Conservation (phyloP, 495 filamentous ascomycete species). For the Trichoderma orchidacearum region DNA sequence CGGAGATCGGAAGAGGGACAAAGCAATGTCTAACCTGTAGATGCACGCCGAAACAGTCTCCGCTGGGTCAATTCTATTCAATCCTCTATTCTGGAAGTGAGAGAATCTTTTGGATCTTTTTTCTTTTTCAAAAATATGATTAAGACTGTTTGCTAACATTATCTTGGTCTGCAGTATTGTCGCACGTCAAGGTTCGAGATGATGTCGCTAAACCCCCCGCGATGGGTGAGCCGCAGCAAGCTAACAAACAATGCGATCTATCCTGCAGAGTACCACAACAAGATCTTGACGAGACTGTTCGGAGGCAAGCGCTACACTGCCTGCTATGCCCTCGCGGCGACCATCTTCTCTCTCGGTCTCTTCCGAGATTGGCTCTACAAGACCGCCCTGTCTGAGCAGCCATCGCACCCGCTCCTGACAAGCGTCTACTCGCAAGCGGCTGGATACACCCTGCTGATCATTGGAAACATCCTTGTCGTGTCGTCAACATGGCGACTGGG, state of each 20-base stretch:
- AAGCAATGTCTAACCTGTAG: background rate
- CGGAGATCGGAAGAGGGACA: conserved; percentile 3
- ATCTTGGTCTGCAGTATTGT: conserved; percentile 33
- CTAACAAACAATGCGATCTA: background rate
- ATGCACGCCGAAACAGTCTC: conserved; percentile 38
- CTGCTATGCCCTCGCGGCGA: conserved; percentile 78
- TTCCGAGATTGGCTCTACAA: conserved; percentile 70
- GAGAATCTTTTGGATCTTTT: no score
- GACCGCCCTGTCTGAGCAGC: conserved; percentile 64
- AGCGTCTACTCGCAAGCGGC: conserved; percentile 34
- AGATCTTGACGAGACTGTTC: conserved; percentile 76
- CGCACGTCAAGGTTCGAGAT: conserved; percentile 47
- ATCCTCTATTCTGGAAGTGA: conserved; percentile 73
- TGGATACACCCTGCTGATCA: conserved; percentile 53
- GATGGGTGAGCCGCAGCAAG: background rate
- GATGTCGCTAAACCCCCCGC: conserved; percentile 3
- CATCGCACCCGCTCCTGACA: conserved; percentile 50
- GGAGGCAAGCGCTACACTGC: conserved; percentile 63
- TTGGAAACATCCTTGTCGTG: conserved; percentile 76
- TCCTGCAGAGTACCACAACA: conserved; percentile 71
- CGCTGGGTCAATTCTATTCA: conserved; percentile 54
- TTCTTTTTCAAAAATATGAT: no score
- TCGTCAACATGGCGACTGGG: conserved; percentile 86
- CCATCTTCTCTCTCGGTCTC: conserved; percentile 85
- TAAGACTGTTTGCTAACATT: conserved; percentile 9